A percentile compares a stretch with the other conserved stretches of the same genome.
These are phyloP conservation scores for Pichia exigua DNA, from an alignment of 805 yeast species.

Conservation along the genomic window DNA sequence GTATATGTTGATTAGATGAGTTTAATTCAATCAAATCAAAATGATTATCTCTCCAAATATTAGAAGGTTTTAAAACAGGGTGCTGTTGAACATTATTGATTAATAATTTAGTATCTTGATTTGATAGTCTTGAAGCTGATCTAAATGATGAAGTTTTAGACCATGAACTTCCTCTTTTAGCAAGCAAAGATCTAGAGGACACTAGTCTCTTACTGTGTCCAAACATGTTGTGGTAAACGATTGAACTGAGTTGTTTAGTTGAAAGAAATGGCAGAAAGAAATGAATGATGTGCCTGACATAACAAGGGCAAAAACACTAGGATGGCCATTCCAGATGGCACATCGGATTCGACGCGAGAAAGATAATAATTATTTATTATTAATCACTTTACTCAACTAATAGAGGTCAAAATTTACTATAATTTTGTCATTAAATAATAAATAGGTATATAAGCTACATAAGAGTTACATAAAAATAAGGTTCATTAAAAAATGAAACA, in stretches of 20 bases:
- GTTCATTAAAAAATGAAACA: neutral
- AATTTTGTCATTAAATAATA: neutral
- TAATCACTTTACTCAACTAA: neutral
- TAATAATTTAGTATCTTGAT: neutral
- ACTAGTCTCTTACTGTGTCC: slow-evolving; percentile 4
- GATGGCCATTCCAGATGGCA: neutral
- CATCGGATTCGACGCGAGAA: neutral
- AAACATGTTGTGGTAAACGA: slow-evolving; percentile 3
- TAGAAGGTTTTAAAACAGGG: neutral
- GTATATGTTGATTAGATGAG: neutral
- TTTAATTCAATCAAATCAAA: neutral
- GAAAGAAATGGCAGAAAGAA: neutral
- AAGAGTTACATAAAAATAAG: neutral
- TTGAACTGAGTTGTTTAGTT: neutral
- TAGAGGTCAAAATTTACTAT: neutral
- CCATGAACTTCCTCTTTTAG: neutral
- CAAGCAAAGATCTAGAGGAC: neutral
- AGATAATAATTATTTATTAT: neutral
- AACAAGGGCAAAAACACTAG: neutral
- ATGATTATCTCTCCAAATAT: slow-evolving; percentile 1
- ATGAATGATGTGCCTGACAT: neutral
- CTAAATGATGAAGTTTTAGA: neutral
- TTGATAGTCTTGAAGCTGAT: slow-evolving; percentile 6
- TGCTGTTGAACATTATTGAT: neutral
- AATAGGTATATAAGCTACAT: slow-evolving; percentile 3